A percentile compares a stretch with the other conserved stretches of the same genome.
phyloP scores from a whole-genome alignment of 169 alveolate genomes.

The Babesia microti region DNA sequence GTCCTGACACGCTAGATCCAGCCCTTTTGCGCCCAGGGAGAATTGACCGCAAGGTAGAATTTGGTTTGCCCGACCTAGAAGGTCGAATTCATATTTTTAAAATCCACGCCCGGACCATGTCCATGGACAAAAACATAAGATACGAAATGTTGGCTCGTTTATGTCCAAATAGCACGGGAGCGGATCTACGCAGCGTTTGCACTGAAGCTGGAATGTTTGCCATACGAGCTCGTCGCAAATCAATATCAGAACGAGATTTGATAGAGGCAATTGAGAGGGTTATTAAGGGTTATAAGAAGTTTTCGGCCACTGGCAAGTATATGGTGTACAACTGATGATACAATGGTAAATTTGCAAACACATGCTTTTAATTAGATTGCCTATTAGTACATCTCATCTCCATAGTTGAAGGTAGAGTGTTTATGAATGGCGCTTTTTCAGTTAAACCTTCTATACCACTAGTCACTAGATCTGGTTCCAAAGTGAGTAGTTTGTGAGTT shows the following conservation, averaged over 20 bases:
- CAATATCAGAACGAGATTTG: constrained; percentile 90
- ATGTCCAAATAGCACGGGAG: constrained; percentile 97
- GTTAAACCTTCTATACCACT: too few species aligned
- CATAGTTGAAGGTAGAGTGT: too few species aligned
- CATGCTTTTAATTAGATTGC: too few species aligned
- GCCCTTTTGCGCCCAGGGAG: constrained; percentile 97
- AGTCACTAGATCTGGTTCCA: too few species aligned
- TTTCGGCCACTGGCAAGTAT: constrained; percentile 96
- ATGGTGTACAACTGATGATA: constrained; percentile 86
- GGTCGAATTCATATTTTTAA: constrained; percentile 92
- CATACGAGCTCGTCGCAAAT: constrained; percentile 95
- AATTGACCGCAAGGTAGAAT: constrained; percentile 94
- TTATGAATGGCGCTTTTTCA: too few species aligned
- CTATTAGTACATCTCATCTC: too few species aligned
- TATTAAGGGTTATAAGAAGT: constrained; percentile 92
- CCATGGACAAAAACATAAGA: constrained; percentile 87
- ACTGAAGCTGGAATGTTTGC: constrained; percentile 99
- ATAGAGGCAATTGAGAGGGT: constrained; percentile 94
- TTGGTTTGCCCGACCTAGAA: constrained; percentile 95
- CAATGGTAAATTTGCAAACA: too few species aligned
- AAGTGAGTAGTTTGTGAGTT: too few species aligned
- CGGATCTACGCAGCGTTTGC: constrained; percentile 95
- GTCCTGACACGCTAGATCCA: constrained; percentile 96
- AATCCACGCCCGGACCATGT: constrained; percentile 95
- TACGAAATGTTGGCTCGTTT: constrained; percentile 93